These are phyloP conservation scores for Penicillium angulare DNA, from an alignment of 495 filamentous ascomycete species.

Conservation along the genomic window DNA sequence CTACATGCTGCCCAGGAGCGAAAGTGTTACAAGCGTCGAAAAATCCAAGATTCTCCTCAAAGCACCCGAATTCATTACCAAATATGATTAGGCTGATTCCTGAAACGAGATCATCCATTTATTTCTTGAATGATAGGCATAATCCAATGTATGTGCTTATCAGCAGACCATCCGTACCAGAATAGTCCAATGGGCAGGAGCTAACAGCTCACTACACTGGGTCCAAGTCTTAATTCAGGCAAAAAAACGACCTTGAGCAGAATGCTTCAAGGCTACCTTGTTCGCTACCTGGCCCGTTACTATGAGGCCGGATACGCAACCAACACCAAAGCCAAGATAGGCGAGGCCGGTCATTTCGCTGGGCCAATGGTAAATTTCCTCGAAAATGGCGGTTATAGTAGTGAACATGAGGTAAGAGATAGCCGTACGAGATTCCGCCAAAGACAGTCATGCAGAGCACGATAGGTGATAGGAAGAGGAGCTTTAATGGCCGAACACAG, in stretches of 20 bases:
- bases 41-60: too few species aligned
- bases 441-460: conserved; percentile 54
- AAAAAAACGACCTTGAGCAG: conserved; percentile 16
- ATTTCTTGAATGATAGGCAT: conserved; percentile 66
- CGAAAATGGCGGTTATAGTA: conserved; percentile 57
- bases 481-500: conserved; percentile 47
- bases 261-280: conserved; percentile 18
- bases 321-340: conserved; percentile 53
- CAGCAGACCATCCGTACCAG: conserved; percentile 70
- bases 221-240: conserved; percentile 39
- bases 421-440: conserved; percentile 57
- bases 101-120: too few species aligned
- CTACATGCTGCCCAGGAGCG: too few species aligned
- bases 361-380: conserved; percentile 54
- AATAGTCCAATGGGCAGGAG: conserved; percentile 62
- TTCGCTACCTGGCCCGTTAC: conserved; percentile 35
- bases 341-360: conserved; percentile 55
- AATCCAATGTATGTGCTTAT: conserved; percentile 56
- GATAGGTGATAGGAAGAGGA: conserved; percentile 56
- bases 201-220: conserved; percentile 56
- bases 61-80: too few species aligned
- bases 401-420: conserved; percentile 64
- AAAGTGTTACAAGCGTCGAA: too few species aligned
- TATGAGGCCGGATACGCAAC: conserved; percentile 44
- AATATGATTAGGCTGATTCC: too few species aligned